phyloP scores from a whole-genome alignment of 2,329 filamentous ascomycete species.

The Colletotrichum eremochloae region DNA sequence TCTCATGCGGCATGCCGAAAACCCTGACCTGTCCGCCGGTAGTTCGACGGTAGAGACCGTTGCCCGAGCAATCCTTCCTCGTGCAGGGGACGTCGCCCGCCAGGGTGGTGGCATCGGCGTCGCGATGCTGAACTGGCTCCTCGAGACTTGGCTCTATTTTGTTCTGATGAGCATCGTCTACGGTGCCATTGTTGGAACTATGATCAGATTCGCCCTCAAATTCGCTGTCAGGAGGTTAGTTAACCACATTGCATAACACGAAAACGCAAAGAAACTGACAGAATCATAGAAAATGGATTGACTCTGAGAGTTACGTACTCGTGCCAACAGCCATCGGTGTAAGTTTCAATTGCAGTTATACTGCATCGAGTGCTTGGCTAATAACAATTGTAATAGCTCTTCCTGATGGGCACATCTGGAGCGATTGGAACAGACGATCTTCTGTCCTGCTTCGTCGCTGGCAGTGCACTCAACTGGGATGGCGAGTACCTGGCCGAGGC shows the following conservation, averaged over 20 bases:
- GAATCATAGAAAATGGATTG: constrained; percentile 64
- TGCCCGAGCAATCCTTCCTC: constrained; percentile 19
- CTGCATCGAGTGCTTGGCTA: not conserved
- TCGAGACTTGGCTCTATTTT: constrained; percentile 72
- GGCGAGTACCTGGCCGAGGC: constrained; percentile 70
- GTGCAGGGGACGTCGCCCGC: constrained; percentile 58
- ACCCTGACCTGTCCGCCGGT: constrained; percentile 43
- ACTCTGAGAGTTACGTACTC: constrained; percentile 66
- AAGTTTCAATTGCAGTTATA: constrained; percentile 44
- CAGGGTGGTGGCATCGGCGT: constrained; percentile 64
- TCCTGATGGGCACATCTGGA: constrained; percentile 69
- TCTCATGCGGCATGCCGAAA: constrained; percentile 66
- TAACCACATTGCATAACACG: not conserved
- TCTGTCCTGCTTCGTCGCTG: constrained; percentile 72
- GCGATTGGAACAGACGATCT: constrained; percentile 71
- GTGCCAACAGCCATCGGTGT: constrained; percentile 64
- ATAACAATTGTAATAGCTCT: constrained; percentile 56
- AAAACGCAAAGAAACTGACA: not conserved
- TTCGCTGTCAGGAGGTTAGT: constrained; percentile 53
- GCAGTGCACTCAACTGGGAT: constrained; percentile 72
- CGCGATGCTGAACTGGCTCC: constrained; percentile 68
- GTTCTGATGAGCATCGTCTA: constrained; percentile 67
- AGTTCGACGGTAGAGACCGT: constrained; percentile 8
- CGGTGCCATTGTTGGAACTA: constrained; percentile 64
- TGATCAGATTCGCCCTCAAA: constrained; percentile 61